These are phyloP conservation scores for Aspergillus carlsbadensis DNA, from an alignment of 495 filamentous ascomycete genomes.

Conservation along the genomic window DNA sequence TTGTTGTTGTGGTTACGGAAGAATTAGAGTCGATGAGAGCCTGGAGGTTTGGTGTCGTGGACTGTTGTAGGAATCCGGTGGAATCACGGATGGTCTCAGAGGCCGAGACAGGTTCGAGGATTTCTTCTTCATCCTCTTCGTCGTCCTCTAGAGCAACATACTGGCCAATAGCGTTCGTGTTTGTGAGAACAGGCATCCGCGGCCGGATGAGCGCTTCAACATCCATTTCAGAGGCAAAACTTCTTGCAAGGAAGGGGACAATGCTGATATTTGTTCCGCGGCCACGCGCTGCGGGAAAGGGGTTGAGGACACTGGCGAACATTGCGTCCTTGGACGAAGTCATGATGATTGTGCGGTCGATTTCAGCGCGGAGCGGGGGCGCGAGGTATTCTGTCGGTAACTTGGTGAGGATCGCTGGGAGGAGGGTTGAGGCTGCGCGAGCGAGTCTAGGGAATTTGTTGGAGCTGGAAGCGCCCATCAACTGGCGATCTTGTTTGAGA, in stretches of 20 bases:
- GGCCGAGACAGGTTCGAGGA: conserved; percentile 8
- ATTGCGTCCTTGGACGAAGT: conserved; percentile 63
- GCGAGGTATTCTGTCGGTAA: conserved; percentile 61
- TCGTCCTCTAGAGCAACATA: conserved; percentile 33
- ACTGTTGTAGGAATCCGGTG: conserved; percentile 29
- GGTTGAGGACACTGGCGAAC: conserved; percentile 77
- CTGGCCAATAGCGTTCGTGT: conserved; percentile 26
- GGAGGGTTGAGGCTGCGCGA: conserved; percentile 55
- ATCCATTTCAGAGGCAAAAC: conserved; percentile 55
- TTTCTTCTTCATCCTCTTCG: conserved; percentile 40
- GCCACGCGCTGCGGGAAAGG: conserved; percentile 57
- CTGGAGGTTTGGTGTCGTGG: conserved; percentile 18
- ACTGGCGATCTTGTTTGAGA: conserved; percentile 28
- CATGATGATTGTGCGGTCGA: conserved; percentile 78
- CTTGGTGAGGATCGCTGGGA: conserved; percentile 58
- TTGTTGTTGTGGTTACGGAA: conserved; percentile 2
- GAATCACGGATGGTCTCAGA: conserved; percentile 17
- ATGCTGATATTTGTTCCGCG: conserved; percentile 63
- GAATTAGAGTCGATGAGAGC: conserved; percentile 24
- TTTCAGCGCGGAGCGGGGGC: conserved; percentile 61
- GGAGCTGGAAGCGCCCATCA: conserved; percentile 15
- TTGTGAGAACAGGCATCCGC: conserved; percentile 56
- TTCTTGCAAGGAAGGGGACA: conserved; percentile 68
- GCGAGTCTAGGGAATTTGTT: conserved; percentile 30
- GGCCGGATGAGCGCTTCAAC: conserved; percentile 74